These are phyloP conservation scores for Penicillium waksmanii DNA, from an alignment of 495 filamentous ascomycete genomes.

Conservation along the genomic window DNA sequence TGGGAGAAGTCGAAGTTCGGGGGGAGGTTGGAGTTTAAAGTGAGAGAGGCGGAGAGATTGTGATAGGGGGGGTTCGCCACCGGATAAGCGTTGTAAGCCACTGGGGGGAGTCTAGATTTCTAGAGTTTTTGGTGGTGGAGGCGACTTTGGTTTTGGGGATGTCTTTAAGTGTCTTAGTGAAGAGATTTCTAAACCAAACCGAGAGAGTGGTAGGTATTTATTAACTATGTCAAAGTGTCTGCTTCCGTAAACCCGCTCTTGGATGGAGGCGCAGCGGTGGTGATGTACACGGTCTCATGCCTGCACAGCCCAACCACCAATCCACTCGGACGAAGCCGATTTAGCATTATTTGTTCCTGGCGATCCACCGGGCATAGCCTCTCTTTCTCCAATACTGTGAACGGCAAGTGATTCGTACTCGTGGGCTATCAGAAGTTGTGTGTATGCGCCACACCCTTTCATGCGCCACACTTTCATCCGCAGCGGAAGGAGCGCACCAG, in stretches of 20 bases:
- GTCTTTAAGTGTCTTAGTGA: neutral
- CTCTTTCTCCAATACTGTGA: neutral
- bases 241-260: neutral
- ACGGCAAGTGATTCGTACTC: slow-evolving; percentile 4
- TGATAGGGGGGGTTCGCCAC: slow-evolving; percentile 15
- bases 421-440: neutral
- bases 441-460: neutral
- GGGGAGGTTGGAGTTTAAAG: neutral
- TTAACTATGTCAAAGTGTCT: neutral
- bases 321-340: slow-evolving; percentile 3
- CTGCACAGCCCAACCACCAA: slow-evolving; percentile 15
- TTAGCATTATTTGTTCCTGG: slow-evolving; percentile 12
- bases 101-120: slow-evolving; percentile 5
- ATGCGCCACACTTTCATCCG: neutral
- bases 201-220: neutral
- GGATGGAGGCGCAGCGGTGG: slow-evolving; percentile 6
- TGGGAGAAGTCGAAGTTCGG: neutral
- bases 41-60: slow-evolving; percentile 2
- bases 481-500: neutral
- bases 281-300: neutral
- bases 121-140: slow-evolving; percentile 10
- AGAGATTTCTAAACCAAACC: neutral
- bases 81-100: neutral
- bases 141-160: neutral
- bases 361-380: slow-evolving; percentile 17